Evolutionary conservation across 176 grass and related monocot genomes (phyloP).

Genomic region (Musa itinerans): DNA sequence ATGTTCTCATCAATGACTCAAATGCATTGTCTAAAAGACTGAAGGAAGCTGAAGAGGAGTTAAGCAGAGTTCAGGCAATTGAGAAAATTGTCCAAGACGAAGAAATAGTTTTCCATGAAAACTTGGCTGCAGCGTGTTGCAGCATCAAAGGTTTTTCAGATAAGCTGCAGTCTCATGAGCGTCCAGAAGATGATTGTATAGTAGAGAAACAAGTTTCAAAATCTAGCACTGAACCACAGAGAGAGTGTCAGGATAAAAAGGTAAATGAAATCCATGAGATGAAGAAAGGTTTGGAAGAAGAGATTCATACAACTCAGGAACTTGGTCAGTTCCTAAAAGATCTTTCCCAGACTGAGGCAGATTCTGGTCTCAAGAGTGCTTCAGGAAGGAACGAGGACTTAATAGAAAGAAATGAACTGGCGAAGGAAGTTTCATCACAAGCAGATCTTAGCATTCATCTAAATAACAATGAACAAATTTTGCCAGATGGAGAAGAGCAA

Average conservation of each 20-base stretch:
- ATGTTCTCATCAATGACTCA: neutral
- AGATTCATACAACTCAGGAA: constrained; percentile 1
- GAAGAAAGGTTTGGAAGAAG: neutral
- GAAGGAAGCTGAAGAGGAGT: neutral
- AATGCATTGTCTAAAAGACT: neutral
- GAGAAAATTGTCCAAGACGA: constrained; percentile 40
- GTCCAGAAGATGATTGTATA: constrained; percentile 13
- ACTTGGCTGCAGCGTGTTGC: constrained; percentile 44
- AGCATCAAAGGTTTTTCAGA: constrained; percentile 51
- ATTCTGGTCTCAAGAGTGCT: neutral
- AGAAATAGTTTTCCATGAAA: constrained; percentile 40
- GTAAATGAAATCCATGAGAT: constrained; percentile 3
- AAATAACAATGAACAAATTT: neutral
- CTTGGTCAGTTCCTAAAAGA: neutral
- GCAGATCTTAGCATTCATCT: constrained; percentile 13
- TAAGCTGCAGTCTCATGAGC: constrained; percentile 39
- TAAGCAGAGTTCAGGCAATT: constrained; percentile 1
- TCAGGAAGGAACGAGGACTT: neutral
- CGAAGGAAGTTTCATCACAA: neutral
- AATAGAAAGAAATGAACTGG: neutral
- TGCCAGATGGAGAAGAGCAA: constrained; percentile 7
- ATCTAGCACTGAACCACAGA: neutral
- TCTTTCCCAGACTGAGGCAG: neutral
- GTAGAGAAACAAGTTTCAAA: neutral
- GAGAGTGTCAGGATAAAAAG: neutral